A percentile compares a stretch with the other conserved stretches of the same genome.
Conservation (phyloP, 345 rosid species). For the Gossypium sturtianum region DNA sequence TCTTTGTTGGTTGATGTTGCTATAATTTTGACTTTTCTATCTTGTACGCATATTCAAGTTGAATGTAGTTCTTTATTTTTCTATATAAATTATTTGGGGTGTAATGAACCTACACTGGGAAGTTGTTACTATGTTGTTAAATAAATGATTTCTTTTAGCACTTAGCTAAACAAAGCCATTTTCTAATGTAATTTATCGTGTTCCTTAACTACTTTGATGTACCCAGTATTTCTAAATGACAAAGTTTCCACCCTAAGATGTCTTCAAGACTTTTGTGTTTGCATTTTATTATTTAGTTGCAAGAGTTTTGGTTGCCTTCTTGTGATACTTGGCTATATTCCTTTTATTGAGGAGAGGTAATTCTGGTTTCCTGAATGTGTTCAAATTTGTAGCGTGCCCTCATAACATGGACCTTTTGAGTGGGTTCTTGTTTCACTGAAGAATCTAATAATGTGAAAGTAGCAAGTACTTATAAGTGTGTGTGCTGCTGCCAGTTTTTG, state of each 20-base stretch:
- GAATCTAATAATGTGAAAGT: not conserved
- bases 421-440: conserved; percentile 2
- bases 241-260: not conserved
- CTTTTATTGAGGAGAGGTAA: not conserved
- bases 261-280: not conserved
- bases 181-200: not conserved
- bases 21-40: not conserved
- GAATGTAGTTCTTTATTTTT: not conserved
- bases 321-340: not conserved
- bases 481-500: not conserved
- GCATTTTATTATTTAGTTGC: not conserved
- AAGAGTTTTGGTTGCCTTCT: not conserved
- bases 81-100: not conserved
- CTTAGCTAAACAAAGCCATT: not conserved
- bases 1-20: conserved; percentile 9
- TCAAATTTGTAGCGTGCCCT: not conserved
- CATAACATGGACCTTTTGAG: not conserved
- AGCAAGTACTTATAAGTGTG: not conserved
- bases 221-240: not conserved
- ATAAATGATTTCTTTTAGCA: not conserved
- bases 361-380: not conserved
- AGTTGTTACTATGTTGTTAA: not conserved
- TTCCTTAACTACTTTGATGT: not conserved
- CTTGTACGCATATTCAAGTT: not conserved
- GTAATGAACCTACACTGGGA: not conserved